phyloP scores from a whole-genome alignment of 768 basidiomycete genomes.

The Calvatia gigantea region DNA sequence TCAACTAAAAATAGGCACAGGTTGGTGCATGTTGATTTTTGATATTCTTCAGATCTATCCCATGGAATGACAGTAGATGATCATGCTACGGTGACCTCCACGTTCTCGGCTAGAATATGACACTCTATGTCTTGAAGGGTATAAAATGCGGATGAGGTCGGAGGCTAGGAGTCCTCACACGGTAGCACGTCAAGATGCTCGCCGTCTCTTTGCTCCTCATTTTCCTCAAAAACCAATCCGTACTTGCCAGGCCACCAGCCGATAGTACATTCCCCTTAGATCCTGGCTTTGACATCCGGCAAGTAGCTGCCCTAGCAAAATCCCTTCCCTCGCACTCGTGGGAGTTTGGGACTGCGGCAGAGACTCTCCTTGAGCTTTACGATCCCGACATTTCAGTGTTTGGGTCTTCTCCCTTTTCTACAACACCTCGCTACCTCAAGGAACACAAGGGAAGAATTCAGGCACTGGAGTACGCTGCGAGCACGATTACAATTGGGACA shows the following conservation, averaged over 20 bases:
- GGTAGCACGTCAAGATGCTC: neutral
- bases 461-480: slow-evolving; percentile 34
- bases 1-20: no score
- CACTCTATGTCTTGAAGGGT: neutral
- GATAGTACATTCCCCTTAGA: slow-evolving; percentile 22
- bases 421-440: slow-evolving; percentile 21
- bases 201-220: neutral
- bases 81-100: no score
- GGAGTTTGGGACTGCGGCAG: slow-evolving; percentile 41
- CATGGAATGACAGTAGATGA: no score
- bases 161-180: neutral
- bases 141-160: neutral
- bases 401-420: slow-evolving; percentile 29
- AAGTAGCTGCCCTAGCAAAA: slow-evolving; percentile 28
- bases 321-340: slow-evolving; percentile 42
- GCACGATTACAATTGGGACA: slow-evolving; percentile 32
- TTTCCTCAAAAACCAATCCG: neutral
- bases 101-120: neutral
- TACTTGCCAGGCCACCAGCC: neutral
- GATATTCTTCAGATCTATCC: neutral
- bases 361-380: slow-evolving; percentile 42
- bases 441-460: slow-evolving; percentile 15
- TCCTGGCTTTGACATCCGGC: slow-evolving; percentile 35
- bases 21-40: no score
- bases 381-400: slow-evolving; percentile 38